phyloP scores from a whole-genome alignment of 768 basidiomycete genomes.

The Auricularia sp. region DNA sequence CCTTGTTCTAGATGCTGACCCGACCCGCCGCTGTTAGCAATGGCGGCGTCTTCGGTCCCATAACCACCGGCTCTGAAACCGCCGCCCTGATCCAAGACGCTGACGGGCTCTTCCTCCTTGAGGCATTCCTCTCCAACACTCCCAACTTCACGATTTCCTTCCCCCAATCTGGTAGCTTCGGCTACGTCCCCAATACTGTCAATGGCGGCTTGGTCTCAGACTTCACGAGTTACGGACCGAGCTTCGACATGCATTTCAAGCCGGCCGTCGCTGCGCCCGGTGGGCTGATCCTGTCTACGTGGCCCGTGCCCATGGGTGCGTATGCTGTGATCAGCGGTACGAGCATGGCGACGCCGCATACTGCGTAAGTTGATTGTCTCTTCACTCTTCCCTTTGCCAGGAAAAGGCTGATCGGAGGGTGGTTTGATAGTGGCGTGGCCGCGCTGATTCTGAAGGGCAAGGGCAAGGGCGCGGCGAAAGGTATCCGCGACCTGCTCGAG shows the following conservation, averaged over 20 bases:
- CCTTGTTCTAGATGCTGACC: background rate
- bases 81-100: constrained; percentile 5
- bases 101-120: constrained; percentile 5
- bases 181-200: constrained; percentile 15
- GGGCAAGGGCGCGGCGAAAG: constrained; percentile 3
- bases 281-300: constrained; percentile 19
- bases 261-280: background rate
- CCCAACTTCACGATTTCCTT: background rate
- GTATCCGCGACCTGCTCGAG: constrained; percentile 9
- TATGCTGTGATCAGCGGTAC: constrained; percentile 1
- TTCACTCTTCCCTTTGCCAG: too few species aligned
- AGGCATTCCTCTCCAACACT: background rate
- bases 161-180: background rate
- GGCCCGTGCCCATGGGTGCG: constrained; percentile 7
- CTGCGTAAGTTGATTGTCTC: background rate
- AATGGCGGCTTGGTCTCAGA: constrained; percentile 18
- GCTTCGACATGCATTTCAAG: constrained; percentile 5
- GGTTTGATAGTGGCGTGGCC: constrained; percentile 5
- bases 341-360: background rate
- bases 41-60: constrained; percentile 1
- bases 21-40: background rate
- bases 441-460: constrained; percentile 12
- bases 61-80: background rate
- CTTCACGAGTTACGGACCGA: constrained; percentile 22
- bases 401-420: background rate